Base-by-base conservation (phyloP, 106 monocot genomes). In the Hemerocallis citrina region DNA sequence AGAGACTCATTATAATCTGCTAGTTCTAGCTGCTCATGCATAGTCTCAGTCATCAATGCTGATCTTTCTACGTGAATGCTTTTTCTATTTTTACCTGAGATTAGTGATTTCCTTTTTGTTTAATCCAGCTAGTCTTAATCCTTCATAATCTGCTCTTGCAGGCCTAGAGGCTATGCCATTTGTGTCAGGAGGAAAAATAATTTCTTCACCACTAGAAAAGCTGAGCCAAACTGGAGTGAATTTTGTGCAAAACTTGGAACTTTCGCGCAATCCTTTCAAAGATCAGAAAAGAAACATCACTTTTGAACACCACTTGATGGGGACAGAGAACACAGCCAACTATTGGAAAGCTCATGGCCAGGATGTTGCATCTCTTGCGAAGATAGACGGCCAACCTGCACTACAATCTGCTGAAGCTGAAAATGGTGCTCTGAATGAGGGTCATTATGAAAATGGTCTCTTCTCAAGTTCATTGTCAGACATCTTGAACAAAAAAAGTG, bases 381-480 rank as follows among this genome's bases (percentile, higher is more conserved):
- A 52, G 64, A 8, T 28, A 24, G 65, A 34, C 47, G 50, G 17
- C 14, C 69, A 71, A 62, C 45, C 48, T 38, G 49, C 69, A 35
- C 22, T 72, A 10, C 32, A 48, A 16, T 68, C 37, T 48, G 7
- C 35, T 11, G 70, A 81, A 31, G 58, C 37, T 6, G 67, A 51
- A 20, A 75, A 29, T 50, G 32, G 55, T 68, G 30, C 49, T 14
- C 33, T 47, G 11, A 61, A 57, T 34, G 66, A 36, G 37, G n/a
- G 39, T 19, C 64, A 57, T 31, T 62, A 66, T 68, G 79, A 79
- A 41, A 75, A 72, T 27, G 65, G 61, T 37, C 75, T 72, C 31
- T 79, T 70, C 51, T 73, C 79, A 27, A 79, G 76, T 52, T 79
- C 84, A 6, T 40, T 84, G 23, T 69, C 75, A 30, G 79, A 75